A percentile compares a stretch with the other conserved stretches of the same genome.
phyloP scores from a whole-genome alignment of 345 rosid species.

The Lepidium africanum region DNA sequence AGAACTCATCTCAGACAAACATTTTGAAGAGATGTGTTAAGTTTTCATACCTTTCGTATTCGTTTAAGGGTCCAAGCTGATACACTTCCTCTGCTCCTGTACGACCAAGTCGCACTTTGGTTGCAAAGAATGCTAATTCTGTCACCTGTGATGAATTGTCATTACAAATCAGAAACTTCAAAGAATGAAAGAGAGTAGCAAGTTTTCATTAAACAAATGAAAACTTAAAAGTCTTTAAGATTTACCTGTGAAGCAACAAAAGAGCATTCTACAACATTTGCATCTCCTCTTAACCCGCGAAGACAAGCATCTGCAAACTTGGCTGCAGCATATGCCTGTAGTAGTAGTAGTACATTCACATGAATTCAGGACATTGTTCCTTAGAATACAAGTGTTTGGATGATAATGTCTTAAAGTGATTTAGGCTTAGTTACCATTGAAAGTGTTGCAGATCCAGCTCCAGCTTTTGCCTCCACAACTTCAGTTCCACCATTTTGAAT shows the following conservation, averaged over 20 bases:
- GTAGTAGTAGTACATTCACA: neutral
- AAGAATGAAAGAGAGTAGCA: neutral
- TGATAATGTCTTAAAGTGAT: neutral
- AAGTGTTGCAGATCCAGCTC: conserved; percentile 76
- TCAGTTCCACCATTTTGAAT: conserved; percentile 87
- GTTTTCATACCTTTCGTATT: conserved; percentile 50
- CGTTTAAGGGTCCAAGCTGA: conserved; percentile 64
- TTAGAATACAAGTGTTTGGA: neutral
- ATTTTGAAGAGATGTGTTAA: neutral
- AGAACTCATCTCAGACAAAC: neutral
- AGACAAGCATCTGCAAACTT: conserved; percentile 84
- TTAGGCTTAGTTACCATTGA: conserved; percentile 50
- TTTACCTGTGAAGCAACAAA: conserved; percentile 67
- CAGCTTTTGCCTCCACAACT: conserved; percentile 90
- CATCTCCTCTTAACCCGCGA: conserved; percentile 70
- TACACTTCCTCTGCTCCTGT: conserved; percentile 58
- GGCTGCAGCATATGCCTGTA: conserved; percentile 78
- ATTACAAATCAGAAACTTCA: neutral
- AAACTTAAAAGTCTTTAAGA: neutral
- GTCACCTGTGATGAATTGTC: conserved; percentile 42
- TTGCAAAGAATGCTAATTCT: conserved; percentile 72
- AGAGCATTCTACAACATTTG: conserved; percentile 51
- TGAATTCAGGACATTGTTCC: neutral
- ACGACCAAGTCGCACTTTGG: conserved; percentile 72
- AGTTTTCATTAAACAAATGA: neutral